These are phyloP conservation scores for Apiospora hydei DNA, from an alignment of 2,329 filamentous ascomycete genomes.

Conservation along the genomic window DNA sequence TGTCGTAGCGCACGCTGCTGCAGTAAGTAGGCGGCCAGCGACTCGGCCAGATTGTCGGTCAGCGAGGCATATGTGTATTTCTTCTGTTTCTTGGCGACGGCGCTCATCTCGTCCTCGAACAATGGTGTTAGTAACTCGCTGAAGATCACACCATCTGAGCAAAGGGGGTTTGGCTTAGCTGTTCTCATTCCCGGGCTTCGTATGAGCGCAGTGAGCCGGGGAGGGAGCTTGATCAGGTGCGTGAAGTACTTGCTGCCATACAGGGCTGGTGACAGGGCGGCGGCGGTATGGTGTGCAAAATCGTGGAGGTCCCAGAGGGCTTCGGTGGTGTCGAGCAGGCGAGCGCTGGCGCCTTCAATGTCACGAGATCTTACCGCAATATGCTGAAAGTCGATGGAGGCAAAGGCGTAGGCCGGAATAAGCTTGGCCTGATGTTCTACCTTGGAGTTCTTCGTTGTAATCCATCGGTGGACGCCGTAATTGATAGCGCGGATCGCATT, in stretches of 20 bases:
- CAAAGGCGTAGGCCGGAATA: background rate
- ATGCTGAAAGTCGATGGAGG: background rate
- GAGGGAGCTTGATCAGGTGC: background rate
- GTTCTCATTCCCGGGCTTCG: background rate
- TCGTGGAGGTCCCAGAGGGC: background rate
- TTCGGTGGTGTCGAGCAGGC: background rate
- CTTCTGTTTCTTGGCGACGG: background rate
- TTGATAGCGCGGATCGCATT: background rate
- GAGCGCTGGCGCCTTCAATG: background rate
- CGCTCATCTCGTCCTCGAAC: background rate
- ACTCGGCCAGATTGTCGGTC: background rate
- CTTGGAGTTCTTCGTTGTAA: background rate
- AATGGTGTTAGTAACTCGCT: background rate
- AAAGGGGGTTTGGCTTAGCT: background rate
- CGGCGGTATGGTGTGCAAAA: background rate
- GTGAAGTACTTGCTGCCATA: slow-evolving; percentile 2
- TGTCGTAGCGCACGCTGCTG: background rate
- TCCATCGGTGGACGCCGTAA: background rate
- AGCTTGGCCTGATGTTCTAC: background rate
- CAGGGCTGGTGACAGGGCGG: background rate
- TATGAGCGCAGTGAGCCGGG: background rate
- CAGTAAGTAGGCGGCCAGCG: background rate
- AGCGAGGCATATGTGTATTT: background rate
- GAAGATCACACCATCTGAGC: background rate
- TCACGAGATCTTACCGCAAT: background rate